Evolutionary conservation across 2,329 filamentous ascomycete species (phyloP), one percentile per base, ranked within the genome.

Genomic region (Colletotrichum cuscutae): DNA sequence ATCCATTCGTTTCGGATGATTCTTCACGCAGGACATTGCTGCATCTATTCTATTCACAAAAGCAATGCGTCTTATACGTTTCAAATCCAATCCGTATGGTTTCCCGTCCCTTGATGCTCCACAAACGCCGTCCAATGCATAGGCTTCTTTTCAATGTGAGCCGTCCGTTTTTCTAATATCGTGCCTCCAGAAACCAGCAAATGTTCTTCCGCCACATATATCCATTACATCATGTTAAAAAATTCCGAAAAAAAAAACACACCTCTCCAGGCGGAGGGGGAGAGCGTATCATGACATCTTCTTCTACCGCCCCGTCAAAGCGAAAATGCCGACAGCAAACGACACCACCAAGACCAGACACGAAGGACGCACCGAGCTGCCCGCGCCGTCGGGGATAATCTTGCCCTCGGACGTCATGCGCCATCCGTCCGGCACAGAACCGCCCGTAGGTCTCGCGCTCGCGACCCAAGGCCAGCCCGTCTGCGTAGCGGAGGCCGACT

Each of bases 331-430:
- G 72, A 75, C 57, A 56, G 78, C 65, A 65, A 82, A 75, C 26
- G 79, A 77, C 19, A 75, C 56, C 64, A 80, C 66, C 62, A 80
- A 62, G 58, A 78, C 72, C 37, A 79, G 53, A 59, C 77, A 56
- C 68, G 78, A 76, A 30, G 77, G 75, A 8, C 74, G 68, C 19
- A 77, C 62, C 7, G 76, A 70, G 15, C 88, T 87, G 79, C 90
- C 90, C 84, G 90, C 90, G 12, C 61, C 61, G 83, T 88, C 90
- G 79, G 93, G 93, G 79, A 95, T 87, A 78, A 97, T 91, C 86
- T 95, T 96, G 80, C 94, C 94, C 77, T 91, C 89, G 74, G 91
- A 87, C 63, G 92, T 94, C 83, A 97, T 94, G 74, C 91, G 89
- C 94, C 94, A 98, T 72, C 94, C 94, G 78, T 88, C 90, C 53